Evolutionary conservation across 805 yeast genomes (phyloP).

Genomic region (Metschnikowia continentalis): DNA sequence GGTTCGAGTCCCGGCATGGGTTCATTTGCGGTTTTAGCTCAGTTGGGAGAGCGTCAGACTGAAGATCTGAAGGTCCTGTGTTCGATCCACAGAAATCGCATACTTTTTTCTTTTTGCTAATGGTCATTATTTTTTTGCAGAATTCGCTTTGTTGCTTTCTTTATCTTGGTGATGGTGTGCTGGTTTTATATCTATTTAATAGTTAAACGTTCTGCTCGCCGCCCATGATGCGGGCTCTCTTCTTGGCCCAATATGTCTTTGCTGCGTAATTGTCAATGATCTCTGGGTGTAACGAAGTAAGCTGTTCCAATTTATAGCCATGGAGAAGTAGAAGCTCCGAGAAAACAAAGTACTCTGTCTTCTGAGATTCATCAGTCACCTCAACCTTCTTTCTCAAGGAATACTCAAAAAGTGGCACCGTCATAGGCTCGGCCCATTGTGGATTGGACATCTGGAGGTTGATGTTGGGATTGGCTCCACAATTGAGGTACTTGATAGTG

Average conservation of each 20-base stretch:
- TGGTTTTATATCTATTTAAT: not conserved
- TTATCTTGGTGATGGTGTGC: too few species aligned
- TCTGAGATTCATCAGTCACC: slow-evolving; percentile 9
- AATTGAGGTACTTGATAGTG: slow-evolving; percentile 40
- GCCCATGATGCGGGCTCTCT: slow-evolving; percentile 15
- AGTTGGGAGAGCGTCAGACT: slow-evolving; percentile 33
- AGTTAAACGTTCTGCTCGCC: not conserved
- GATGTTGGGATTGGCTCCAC: slow-evolving; percentile 47
- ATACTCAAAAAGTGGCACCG: slow-evolving; percentile 39
- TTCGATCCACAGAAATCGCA: slow-evolving; percentile 21
- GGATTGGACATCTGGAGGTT: slow-evolving; percentile 29
- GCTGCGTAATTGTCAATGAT: slow-evolving; percentile 45
- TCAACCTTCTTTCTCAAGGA: slow-evolving; percentile 45
- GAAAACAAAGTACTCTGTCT: slow-evolving; percentile 37
- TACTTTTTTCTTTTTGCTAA: not conserved
- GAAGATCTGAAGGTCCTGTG: slow-evolving; percentile 23
- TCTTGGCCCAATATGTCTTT: slow-evolving; percentile 49
- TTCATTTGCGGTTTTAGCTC: slow-evolving; percentile 25
- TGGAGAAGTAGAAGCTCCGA: slow-evolving; percentile 56
- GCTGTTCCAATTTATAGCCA: slow-evolving; percentile 46
- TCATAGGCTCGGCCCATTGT: slow-evolving; percentile 16
- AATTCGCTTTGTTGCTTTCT: not conserved
- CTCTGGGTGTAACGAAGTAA: slow-evolving; percentile 22
- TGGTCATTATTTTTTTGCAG: slow-evolving; percentile 4
- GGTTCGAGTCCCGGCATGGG: slow-evolving; percentile 20